Evolutionary conservation across 441 rosid genomes (phyloP).

Genomic region (Corymbia calophylla): DNA sequence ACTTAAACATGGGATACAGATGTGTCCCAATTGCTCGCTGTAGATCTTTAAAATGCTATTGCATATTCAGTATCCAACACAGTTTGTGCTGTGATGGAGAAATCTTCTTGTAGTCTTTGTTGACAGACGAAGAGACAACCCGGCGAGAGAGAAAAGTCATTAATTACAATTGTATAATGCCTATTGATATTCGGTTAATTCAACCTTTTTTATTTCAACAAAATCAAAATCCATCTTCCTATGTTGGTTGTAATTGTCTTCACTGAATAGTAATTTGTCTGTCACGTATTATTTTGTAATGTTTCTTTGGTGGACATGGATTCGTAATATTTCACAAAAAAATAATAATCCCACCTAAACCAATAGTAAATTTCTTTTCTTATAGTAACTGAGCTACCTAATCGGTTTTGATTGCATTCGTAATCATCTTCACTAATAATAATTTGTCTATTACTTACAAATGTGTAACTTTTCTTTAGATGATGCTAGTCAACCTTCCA

Average conservation of each 20-base stretch:
- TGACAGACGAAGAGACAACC: not conserved
- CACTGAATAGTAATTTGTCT: not conserved
- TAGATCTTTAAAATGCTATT: not conserved
- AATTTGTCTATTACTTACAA: not conserved
- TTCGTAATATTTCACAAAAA: not conserved
- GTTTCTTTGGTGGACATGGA: not conserved
- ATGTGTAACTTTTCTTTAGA: not conserved
- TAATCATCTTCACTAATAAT: fast-evolving
- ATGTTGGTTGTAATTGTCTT: not conserved
- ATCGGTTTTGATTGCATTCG: not conserved
- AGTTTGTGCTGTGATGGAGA: not conserved
- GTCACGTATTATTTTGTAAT: not conserved
- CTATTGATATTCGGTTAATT: not conserved
- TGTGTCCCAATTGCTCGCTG: not conserved
- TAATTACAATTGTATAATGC: not conserved
- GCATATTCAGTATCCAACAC: not conserved
- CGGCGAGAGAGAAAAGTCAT: not conserved
- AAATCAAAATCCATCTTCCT: not conserved
- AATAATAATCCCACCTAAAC: not conserved
- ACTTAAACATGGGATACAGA: not conserved
- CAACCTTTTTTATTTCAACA: not conserved
- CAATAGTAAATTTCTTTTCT: not conserved
- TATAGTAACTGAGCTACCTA: not conserved
- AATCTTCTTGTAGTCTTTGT: not conserved
- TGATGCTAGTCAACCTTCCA: fast-evolving